Percentiles rank a stretch among this genome's conserved stretches.
Evolutionary conservation across 192 early-diverging fungal species (phyloP).

Genomic region (Linnemannia schmuckeri): DNA sequence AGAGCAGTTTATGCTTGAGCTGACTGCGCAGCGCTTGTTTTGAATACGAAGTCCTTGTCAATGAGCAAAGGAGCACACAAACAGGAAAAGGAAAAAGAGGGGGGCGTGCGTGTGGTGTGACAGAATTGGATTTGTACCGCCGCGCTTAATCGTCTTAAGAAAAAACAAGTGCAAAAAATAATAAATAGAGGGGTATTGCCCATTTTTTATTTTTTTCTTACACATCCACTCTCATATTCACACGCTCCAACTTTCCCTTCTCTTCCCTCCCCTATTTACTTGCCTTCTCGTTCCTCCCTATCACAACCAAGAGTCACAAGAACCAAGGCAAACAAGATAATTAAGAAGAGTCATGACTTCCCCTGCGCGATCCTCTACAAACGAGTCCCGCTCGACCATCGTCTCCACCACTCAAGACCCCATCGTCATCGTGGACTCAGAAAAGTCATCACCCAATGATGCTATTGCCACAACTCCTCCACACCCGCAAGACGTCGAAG

Average conservation of each 20-base stretch:
- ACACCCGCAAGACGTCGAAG: background rate
- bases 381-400: conserved; percentile 11
- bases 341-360: background rate
- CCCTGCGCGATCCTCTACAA: background rate
- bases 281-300: no score
- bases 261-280: background rate
- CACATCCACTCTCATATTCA: no score
- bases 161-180: conserved; percentile 2
- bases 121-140: background rate
- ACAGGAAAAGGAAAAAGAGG: background rate
- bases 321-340: background rate
- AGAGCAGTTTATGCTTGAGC: background rate
- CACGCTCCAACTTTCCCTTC: background rate
- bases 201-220: background rate
- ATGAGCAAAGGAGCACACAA: background rate
- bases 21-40: background rate
- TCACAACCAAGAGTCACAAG: background rate
- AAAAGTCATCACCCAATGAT: background rate
- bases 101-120: background rate
- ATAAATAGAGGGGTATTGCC: conserved; percentile 4
- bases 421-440: background rate
- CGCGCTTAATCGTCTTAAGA: background rate
- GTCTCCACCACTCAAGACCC: background rate
- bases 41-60: background rate
- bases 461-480: no score